Percentiles rank a stretch among this genome's conserved stretches.
phyloP scores from a whole-genome alignment of 1,284 basidiomycete species.

The Papiliotrema fonsecae region DNA sequence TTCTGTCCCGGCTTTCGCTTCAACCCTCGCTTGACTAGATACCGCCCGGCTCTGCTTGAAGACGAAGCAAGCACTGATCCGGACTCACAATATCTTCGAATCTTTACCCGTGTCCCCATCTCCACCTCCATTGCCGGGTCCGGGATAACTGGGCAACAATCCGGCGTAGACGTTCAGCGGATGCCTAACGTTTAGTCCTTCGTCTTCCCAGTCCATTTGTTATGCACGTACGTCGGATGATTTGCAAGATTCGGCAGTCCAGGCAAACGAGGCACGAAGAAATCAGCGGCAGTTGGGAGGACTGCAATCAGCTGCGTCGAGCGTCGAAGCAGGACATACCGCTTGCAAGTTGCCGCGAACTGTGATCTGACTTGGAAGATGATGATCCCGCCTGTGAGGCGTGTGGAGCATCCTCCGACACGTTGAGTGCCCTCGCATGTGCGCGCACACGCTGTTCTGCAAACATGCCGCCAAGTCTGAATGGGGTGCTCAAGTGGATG shows the following conservation, averaged over 20 bases:
- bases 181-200: slow-evolving; percentile 44
- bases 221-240: slow-evolving; percentile 44
- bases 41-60: too few relatives aligned
- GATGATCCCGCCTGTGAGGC: too few relatives aligned
- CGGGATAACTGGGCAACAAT: slow-evolving; percentile 72
- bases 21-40: too few relatives aligned
- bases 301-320: slow-evolving; percentile 9
- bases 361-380: too few relatives aligned
- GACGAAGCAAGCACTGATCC: too few relatives aligned
- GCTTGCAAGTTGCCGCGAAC: too few relatives aligned
- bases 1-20: background rate
- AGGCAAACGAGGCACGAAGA: slow-evolving; percentile 73
- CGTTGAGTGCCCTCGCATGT: too few relatives aligned
- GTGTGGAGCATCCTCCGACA: too few relatives aligned
- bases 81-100: slow-evolving; percentile 46
- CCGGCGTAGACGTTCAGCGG: slow-evolving; percentile 77
- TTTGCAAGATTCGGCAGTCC: slow-evolving; percentile 58
- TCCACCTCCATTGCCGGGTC: slow-evolving; percentile 47
- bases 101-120: slow-evolving; percentile 41
- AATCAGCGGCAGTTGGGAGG: slow-evolving; percentile 63
- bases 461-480: too few relatives aligned
- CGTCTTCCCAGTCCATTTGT: background rate
- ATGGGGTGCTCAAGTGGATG: too few relatives aligned
- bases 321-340: too few relatives aligned
- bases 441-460: too few relatives aligned